Evolutionary conservation across 1,284 basidiomycete genomes (phyloP), one percentile per base, ranked within the genome.

Genomic region (Ganoderma multipileum): DNA sequence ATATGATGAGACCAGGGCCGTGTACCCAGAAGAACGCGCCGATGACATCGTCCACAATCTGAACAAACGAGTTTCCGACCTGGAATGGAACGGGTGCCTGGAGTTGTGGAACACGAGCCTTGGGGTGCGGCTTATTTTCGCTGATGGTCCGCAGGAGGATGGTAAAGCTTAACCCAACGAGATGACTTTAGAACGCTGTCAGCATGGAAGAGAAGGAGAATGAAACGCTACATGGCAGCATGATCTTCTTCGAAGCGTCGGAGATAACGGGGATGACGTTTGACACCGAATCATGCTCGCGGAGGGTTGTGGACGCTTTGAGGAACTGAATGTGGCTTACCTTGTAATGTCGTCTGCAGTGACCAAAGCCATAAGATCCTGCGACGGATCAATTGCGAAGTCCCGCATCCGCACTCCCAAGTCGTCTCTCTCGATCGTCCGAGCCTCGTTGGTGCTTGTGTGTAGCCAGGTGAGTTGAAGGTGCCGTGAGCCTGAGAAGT

Each of bases 361-460:
- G 11, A 89, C 76, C 6, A 87, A 71, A 2, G 84, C 82, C 52
- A 91, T 79, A 59, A 91, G 73, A 72, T 90, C 87, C 73, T 89
- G 89, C 0, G 85, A 83, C 0, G 89, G 88, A 71, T 90, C 89
- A n/a, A 89, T 85, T 0, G 86, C 88, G 68, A 91, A 89, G 73
- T 90, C 89, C 52, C 85, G 79, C 50, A 83, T 80, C 14, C 77
- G 66, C 7, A 89, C 65, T 0, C 83, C 84, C 0, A 87, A 52
- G 54, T 87, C 82, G 0, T 82, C 76, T 26, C 78, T 72, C 1
- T 80, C 75, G 16, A 81, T 59, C 16, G 68, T 73, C 11, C 64
- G 69, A 0, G 75, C 77, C 1, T 54, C 44, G 12, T 72, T 57
- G 1, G 64, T 57, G 16, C 72, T 57, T 0, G 81, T 78, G 0